Conservation (phyloP, 2,329 filamentous ascomycete species). For the Fusarium vanettenii region DNA sequence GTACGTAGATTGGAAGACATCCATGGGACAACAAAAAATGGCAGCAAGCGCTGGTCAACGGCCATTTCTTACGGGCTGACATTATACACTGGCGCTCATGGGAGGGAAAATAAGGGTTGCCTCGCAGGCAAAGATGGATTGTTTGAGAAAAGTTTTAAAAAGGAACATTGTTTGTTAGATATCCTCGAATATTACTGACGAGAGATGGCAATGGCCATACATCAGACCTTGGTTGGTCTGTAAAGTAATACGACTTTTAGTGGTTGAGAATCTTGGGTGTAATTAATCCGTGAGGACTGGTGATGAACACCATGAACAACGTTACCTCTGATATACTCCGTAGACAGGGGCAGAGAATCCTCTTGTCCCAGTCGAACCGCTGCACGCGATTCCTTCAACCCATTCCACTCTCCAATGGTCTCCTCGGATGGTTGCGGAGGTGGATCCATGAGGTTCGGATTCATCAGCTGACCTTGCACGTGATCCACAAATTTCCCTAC, state of each 20-base stretch:
- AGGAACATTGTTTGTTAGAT: constrained; percentile 13
- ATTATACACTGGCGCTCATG: constrained; percentile 27
- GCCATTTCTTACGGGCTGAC: constrained; percentile 18
- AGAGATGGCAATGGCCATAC: constrained; percentile 6
- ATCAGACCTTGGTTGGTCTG: background rate
- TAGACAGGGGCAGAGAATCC: background rate
- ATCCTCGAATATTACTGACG: constrained; percentile 19
- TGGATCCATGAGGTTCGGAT: background rate
- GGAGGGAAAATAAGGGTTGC: constrained; percentile 32
- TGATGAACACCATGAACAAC: background rate
- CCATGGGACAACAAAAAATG: constrained; percentile 18
- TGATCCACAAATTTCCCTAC: constrained; percentile 9
- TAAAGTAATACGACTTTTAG: background rate
- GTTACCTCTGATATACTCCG: no score
- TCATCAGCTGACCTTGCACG: constrained; percentile 14
- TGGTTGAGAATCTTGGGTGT: background rate
- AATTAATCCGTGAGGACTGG: background rate
- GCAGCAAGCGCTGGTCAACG: constrained; percentile 36
- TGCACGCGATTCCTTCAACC: background rate
- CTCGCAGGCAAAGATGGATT: constrained; percentile 29
- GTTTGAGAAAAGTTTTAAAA: constrained; percentile 22
- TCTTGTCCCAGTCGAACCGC: no score
- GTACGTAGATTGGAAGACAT: constrained; percentile 35
- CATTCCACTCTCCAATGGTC: background rate
- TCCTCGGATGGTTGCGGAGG: background rate